Conservation (phyloP, 2,329 filamentous ascomycete genomes). For the Sclerotinia sclerotiorum region DNA sequence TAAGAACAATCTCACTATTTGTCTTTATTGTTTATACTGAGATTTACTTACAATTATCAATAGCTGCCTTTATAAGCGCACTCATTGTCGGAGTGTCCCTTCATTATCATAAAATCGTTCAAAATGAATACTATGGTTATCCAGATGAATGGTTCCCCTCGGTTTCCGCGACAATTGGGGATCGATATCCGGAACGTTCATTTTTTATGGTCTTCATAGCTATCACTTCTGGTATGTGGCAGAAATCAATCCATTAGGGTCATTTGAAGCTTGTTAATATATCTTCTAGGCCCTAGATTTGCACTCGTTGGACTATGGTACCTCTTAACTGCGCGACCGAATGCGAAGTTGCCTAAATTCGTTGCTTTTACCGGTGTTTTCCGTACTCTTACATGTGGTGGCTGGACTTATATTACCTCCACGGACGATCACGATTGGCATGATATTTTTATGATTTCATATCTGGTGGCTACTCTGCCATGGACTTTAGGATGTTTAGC, state of each 20-base stretch:
- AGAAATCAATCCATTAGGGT: neutral
- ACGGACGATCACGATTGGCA: constrained; percentile 99
- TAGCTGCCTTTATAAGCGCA: constrained; percentile 83
- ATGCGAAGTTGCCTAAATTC: constrained; percentile 75
- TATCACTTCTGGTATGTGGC: constrained; percentile 74
- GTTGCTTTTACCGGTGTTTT: constrained; percentile 78
- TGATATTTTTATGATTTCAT: constrained; percentile 99
- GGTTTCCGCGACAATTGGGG: constrained; percentile 94
- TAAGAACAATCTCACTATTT: constrained; percentile 43
- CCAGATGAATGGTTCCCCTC: constrained; percentile 96
- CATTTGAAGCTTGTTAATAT: constrained; percentile 27
- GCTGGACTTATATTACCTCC: constrained; percentile 98
- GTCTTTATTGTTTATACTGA: neutral
- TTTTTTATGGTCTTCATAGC: constrained; percentile 98
- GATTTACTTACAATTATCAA: constrained; percentile 27
- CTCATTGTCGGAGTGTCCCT: constrained; percentile 76
- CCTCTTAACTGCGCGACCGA: constrained; percentile 75
- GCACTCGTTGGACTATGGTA: constrained; percentile 91
- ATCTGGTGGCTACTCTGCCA: constrained; percentile 87
- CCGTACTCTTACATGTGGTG: constrained; percentile 89
- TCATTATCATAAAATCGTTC: constrained; percentile 95
- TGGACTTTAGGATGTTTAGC: constrained; percentile 92
- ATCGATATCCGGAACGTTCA: constrained; percentile 93
- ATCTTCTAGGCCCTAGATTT: constrained; percentile 75
- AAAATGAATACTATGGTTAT: constrained; percentile 95